Base-by-base conservation (phyloP, 2,329 filamentous ascomycete species). In the Mariannaea sp. region DNA sequence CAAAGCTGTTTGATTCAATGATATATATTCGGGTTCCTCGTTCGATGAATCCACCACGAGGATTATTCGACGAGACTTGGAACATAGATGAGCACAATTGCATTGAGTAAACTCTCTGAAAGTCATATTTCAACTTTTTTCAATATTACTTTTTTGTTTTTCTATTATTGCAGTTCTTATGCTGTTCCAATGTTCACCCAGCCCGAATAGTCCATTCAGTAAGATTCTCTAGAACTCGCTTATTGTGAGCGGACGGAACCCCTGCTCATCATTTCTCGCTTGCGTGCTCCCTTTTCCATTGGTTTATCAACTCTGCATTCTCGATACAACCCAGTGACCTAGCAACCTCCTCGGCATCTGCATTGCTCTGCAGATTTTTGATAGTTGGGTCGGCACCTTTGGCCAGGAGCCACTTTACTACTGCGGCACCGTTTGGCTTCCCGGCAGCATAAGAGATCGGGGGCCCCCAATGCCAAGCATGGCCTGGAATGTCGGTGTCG, bases 351-450 rank as follows among this genome's bases (percentile, higher is more conserved):
- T 50, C 47, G 4, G 39, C 47, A 44, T 50, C 39, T 6, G 22
- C 13, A 8, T 27, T 16, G 5, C 42, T 29, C 29, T 42, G 19
- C 14, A 13, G 16, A 16, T 46, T 53, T 22, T 38, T 45, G n/a
- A 55, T 35, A 6, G 4, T 32, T 10, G 41, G 46, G 36, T 46
- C 27, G 7, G 47, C 27, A 4, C 45, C 46, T 16, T 20, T 45
- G 17, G 27, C 20, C 22, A 53, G 10, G 8, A 53, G 13, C 49
- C 49, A 53, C 12, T 20, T 35, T 4, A 42, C 20, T n/a, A 53
- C 36, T 9, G 26, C 35, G 12, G 16, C 36, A 8, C 41, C 43
- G 13, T 35, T 16, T 3, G 26, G n/a, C 19, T 35, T 35, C 12
- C 16, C 24, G 1, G 49, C 42, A 4, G 42, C 49, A 24, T 53